Evolutionary conservation across 1,284 basidiomycete genomes (phyloP).

Genomic region (Naganishia albida): DNA sequence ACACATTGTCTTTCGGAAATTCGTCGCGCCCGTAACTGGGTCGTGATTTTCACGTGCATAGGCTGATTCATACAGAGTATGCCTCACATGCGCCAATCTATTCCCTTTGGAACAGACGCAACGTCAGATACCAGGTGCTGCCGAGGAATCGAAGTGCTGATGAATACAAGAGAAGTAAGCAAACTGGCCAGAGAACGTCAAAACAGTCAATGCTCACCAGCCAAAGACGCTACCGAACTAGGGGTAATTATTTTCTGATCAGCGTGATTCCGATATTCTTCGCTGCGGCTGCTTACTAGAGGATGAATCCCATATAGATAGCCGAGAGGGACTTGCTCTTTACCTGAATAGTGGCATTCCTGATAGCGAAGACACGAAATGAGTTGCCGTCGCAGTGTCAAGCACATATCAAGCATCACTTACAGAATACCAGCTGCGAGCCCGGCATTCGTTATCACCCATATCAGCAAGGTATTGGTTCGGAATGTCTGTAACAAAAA

Average conservation of each 20-base stretch:
- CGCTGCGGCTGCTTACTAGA: conserved; percentile 41
- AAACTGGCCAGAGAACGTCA: conserved; percentile 11
- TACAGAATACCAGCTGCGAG: conserved; percentile 72
- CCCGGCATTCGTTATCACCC: conserved; percentile 79
- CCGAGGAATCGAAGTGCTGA: conserved; percentile 81
- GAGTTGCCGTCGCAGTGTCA: not conserved
- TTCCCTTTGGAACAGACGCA: conserved; percentile 80
- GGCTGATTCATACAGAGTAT: too few relatives aligned
- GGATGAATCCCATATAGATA: conserved; percentile 52
- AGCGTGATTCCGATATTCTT: conserved; percentile 5
- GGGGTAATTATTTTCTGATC: conserved; percentile 50
- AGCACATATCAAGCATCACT: conserved; percentile 37
- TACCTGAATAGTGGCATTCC: conserved; percentile 43
- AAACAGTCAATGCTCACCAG: conserved; percentile 61
- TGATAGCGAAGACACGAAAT: conserved; percentile 13
- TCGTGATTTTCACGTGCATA: not conserved
- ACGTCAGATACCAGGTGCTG: conserved; percentile 71
- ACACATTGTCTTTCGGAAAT: not conserved
- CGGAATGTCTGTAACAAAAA: conserved; percentile 64
- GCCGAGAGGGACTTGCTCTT: conserved; percentile 42
- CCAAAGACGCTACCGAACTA: conserved; percentile 77
- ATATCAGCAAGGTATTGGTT: conserved; percentile 80
- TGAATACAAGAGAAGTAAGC: conserved; percentile 9
- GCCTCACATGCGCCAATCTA: conserved; percentile 54
- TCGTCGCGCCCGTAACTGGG: not conserved